These are phyloP conservation scores for Diutina siamensis DNA, from an alignment of 1,139 yeast genomes.

Conservation along the genomic window DNA sequence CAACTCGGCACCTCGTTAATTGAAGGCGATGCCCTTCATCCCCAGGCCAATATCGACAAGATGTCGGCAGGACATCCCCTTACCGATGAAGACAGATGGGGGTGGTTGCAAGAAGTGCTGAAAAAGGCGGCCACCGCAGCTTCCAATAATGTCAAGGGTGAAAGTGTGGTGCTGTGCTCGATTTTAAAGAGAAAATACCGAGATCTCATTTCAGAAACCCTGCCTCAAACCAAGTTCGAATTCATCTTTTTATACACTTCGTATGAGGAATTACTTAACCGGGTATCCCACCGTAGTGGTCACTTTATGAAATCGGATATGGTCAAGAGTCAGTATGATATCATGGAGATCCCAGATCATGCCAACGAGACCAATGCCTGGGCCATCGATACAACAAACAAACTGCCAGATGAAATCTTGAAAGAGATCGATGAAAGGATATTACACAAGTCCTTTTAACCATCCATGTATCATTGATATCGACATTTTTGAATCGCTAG, in stretches of 20 bases:
- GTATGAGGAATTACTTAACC: slow-evolving; percentile 42
- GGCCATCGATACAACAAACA: slow-evolving; percentile 28
- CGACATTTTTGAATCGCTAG: background rate
- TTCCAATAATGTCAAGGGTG: slow-evolving; percentile 14
- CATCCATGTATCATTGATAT: background rate
- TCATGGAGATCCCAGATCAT: slow-evolving; percentile 56
- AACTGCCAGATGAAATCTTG: slow-evolving; percentile 19
- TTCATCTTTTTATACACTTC: slow-evolving; percentile 61
- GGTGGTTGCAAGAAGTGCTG: slow-evolving; percentile 59
- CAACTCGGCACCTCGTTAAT: slow-evolving; percentile 38
- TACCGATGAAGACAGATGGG: slow-evolving; percentile 85
- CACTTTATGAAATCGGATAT: slow-evolving; percentile 84
- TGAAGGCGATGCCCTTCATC: slow-evolving; percentile 83
- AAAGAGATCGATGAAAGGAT: background rate
- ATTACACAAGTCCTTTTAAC: background rate
- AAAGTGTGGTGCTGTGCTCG: slow-evolving; percentile 67
- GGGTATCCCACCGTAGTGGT: slow-evolving; percentile 52
- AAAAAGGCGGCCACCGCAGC: slow-evolving; percentile 19
- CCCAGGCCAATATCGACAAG: slow-evolving; percentile 59
- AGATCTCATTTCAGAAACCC: slow-evolving; percentile 19
- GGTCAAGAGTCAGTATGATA: slow-evolving; percentile 68
- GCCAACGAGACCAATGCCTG: slow-evolving; percentile 27
- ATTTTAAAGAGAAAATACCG: slow-evolving; percentile 69
- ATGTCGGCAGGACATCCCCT: slow-evolving; percentile 76
- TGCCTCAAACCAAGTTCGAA: slow-evolving; percentile 30